These are phyloP conservation scores for Sanghuangporus baumii DNA, from an alignment of 1,284 basidiomycete genomes.

Conservation along the genomic window DNA sequence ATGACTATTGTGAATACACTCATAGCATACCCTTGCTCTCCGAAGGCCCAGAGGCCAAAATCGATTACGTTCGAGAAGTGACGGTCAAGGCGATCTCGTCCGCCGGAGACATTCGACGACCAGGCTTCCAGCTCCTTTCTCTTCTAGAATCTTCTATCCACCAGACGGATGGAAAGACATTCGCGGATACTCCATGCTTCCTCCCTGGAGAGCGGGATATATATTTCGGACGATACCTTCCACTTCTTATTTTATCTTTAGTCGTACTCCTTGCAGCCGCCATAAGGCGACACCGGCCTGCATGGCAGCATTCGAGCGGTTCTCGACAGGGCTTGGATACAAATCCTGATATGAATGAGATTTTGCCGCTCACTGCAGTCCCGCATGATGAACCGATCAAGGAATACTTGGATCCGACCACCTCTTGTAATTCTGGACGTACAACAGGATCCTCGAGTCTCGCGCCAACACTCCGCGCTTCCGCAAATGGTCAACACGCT, in stretches of 20 bases:
- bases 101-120: constrained; percentile 65
- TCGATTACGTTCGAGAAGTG: constrained; percentile 48
- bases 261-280: constrained; percentile 29
- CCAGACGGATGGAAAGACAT: not conserved
- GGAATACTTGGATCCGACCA: not conserved
- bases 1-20: constrained; percentile 79
- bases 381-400: not conserved
- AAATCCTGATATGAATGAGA: not conserved
- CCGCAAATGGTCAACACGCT: not conserved
- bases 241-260: constrained; percentile 39
- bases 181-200: constrained; percentile 49
- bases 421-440: not conserved
- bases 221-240: constrained; percentile 53
- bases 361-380: not conserved
- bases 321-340: not conserved
- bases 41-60: constrained; percentile 20
- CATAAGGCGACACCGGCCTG: constrained; percentile 1
- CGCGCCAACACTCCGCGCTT: not conserved
- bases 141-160: constrained; percentile 35
- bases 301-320: not conserved
- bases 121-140: constrained; percentile 84
- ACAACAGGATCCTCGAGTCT: not conserved
- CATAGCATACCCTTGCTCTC: constrained; percentile 36
- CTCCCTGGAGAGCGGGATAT: constrained; percentile 65
- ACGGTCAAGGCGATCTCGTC: constrained; percentile 84